phyloP scores from a whole-genome alignment of 768 basidiomycete species.

The Neoboletus subvelutipes region DNA sequence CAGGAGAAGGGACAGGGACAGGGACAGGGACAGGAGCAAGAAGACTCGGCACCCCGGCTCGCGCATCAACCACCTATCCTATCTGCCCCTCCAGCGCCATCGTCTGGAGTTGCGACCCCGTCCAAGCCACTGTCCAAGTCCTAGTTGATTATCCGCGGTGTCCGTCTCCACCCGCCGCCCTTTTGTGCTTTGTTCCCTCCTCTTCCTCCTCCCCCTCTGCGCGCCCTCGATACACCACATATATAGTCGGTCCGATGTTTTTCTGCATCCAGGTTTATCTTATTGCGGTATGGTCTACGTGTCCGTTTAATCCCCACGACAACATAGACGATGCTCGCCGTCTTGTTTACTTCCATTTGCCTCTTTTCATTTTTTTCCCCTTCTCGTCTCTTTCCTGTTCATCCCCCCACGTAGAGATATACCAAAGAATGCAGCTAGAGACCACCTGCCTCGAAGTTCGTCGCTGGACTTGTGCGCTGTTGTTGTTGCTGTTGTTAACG shows the following conservation, averaged over 20 bases:
- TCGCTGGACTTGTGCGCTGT: neutral
- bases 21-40: slow-evolving; percentile 10
- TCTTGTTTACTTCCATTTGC: neutral
- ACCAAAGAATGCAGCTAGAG: slow-evolving; percentile 24
- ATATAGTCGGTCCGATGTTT: slow-evolving; percentile 2
- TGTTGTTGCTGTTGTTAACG: neutral
- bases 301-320: slow-evolving; percentile 1
- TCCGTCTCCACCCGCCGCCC: neutral
- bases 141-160: neutral
- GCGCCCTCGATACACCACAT: neutral
- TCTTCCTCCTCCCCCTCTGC: neutral
- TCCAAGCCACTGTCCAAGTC: slow-evolving; percentile 18
- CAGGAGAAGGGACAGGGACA: slow-evolving; percentile 11
- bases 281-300: slow-evolving; percentile 2
- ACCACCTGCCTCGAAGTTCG: neutral
- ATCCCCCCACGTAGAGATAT: slow-evolving; percentile 21
- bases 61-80: slow-evolving; percentile 33
- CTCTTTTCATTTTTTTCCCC: neutral
- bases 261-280: slow-evolving; percentile 3
- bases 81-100: slow-evolving; percentile 33
- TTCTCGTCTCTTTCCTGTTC: neutral
- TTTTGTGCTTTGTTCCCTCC: neutral
- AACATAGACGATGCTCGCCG: slow-evolving; percentile 4
- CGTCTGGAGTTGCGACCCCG: neutral
- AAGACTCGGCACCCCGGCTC: neutral